Percentiles rank a stretch among this genome's conserved stretches.
These are phyloP conservation scores for Nigrograna mackinnonii DNA, from an alignment of 2,329 filamentous ascomycete genomes.

Conservation along the genomic window DNA sequence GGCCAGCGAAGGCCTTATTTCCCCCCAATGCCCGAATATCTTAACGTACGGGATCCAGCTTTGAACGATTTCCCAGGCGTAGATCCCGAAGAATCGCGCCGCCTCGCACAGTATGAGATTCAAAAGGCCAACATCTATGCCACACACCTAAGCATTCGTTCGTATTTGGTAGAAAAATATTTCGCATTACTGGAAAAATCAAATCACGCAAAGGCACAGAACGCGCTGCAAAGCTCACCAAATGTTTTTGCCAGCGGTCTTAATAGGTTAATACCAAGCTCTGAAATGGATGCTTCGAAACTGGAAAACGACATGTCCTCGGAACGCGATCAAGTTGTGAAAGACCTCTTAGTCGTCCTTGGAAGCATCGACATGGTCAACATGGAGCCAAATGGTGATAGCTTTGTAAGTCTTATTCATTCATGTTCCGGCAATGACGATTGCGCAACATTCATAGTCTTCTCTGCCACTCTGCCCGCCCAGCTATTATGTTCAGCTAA, in stretches of 20 bases:
- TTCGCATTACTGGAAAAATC: slow-evolving; percentile 74
- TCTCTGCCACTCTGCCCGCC: too few relatives aligned
- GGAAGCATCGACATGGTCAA: slow-evolving; percentile 80
- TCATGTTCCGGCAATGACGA: too few relatives aligned
- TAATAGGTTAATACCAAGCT: slow-evolving; percentile 26
- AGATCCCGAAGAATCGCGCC: slow-evolving; percentile 42
- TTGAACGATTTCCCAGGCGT: slow-evolving; percentile 20
- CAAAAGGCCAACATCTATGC: slow-evolving; percentile 90
- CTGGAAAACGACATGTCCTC: slow-evolving; percentile 69
- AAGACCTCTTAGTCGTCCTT: slow-evolving; percentile 75
- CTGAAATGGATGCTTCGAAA: slow-evolving; percentile 37
- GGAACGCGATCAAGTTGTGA: slow-evolving; percentile 81
- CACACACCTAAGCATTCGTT: slow-evolving; percentile 78
- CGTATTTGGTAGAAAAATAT: slow-evolving; percentile 85
- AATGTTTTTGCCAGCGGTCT: slow-evolving; percentile 27
- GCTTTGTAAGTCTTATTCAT: slow-evolving; percentile 59
- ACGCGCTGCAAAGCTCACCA: slow-evolving; percentile 40
- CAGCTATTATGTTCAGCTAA: too few relatives aligned
- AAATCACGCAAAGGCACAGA: slow-evolving; percentile 46
- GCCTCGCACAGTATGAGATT: slow-evolving; percentile 76
- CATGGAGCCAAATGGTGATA: slow-evolving; percentile 73
- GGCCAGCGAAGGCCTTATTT: slow-evolving; percentile 34
- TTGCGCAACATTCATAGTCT: too few relatives aligned
- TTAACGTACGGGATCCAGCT: slow-evolving; percentile 27
- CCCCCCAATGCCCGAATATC: slow-evolving; percentile 40